phyloP scores from a whole-genome alignment of 495 filamentous ascomycete genomes.

The Viridothelium virens region DNA sequence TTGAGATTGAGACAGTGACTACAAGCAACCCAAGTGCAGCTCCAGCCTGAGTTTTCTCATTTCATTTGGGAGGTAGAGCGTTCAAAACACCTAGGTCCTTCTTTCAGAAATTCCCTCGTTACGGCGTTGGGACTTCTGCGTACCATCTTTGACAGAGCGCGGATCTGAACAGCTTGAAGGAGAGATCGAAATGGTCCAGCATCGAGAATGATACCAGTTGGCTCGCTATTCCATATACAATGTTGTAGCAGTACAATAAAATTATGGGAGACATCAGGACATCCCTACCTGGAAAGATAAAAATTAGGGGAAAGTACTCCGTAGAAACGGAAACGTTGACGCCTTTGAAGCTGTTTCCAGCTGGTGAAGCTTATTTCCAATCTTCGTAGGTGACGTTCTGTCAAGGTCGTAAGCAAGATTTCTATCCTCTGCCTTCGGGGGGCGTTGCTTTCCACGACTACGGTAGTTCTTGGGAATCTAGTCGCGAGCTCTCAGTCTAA shows the following conservation, averaged over 20 bases:
- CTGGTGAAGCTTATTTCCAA: too few relatives aligned
- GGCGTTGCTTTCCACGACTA: too few relatives aligned
- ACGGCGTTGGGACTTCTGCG: not conserved
- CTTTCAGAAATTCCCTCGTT: not conserved
- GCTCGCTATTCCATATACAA: not conserved
- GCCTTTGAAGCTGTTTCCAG: too few relatives aligned
- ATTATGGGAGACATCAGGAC: too few relatives aligned
- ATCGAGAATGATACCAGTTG: constrained; percentile 2
- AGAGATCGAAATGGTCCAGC: not conserved
- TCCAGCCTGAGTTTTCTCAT: not conserved
- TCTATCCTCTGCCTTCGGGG: too few relatives aligned
- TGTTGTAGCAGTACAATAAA: not conserved
- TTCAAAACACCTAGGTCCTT: not conserved
- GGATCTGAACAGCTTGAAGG: not conserved
- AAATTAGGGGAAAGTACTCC: too few relatives aligned
- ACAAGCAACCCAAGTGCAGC: constrained; percentile 19
- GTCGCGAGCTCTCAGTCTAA: too few relatives aligned
- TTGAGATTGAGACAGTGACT: constrained; percentile 38
- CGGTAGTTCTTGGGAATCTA: too few relatives aligned
- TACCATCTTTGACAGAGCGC: not conserved
- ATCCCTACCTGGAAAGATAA: too few relatives aligned
- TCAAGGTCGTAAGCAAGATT: too few relatives aligned
- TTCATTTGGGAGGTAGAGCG: not conserved
- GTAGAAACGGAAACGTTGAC: too few relatives aligned
- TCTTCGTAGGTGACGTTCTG: too few relatives aligned